These are phyloP conservation scores for Picea sitchensis DNA, from an alignment of 75 land plant species.

Conservation along the genomic window DNA sequence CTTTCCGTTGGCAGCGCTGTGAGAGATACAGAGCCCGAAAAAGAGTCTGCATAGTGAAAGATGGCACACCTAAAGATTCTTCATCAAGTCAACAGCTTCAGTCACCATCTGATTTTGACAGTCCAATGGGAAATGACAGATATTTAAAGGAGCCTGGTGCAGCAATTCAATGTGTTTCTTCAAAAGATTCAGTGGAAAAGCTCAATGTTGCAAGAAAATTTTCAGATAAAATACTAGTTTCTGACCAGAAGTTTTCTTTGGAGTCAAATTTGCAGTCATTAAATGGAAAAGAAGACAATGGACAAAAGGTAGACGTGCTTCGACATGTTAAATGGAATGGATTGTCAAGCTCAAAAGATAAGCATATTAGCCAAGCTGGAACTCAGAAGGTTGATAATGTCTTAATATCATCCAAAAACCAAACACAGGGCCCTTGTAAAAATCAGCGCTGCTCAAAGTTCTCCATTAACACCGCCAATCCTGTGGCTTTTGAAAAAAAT, in stretches of 20 bases:
- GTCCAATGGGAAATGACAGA: background rate
- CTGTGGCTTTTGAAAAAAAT: background rate
- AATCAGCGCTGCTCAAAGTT: background rate
- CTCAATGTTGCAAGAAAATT: background rate
- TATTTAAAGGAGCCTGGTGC: background rate
- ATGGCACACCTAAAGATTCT: background rate
- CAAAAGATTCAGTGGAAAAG: background rate
- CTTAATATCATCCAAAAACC: background rate
- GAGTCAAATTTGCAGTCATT: background rate
- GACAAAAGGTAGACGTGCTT: background rate
- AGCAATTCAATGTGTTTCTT: background rate
- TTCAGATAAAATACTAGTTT: background rate
- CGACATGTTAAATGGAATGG: background rate
- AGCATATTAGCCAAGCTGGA: background rate
- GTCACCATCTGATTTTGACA: background rate
- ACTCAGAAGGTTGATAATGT: constrained; percentile 4
- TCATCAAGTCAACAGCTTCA: background rate
- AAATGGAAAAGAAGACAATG: background rate
- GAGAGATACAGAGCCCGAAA: constrained; percentile 12
- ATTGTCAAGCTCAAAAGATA: background rate
- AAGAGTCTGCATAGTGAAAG: background rate
- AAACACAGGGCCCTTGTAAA: background rate
- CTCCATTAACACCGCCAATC: background rate
- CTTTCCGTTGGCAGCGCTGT: constrained; percentile 39
- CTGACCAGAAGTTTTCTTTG: background rate